Percentiles rank a stretch among this genome's conserved stretches.
phyloP scores from a whole-genome alignment of 2,329 filamentous ascomycete species.

The Botrytis fabae region DNA sequence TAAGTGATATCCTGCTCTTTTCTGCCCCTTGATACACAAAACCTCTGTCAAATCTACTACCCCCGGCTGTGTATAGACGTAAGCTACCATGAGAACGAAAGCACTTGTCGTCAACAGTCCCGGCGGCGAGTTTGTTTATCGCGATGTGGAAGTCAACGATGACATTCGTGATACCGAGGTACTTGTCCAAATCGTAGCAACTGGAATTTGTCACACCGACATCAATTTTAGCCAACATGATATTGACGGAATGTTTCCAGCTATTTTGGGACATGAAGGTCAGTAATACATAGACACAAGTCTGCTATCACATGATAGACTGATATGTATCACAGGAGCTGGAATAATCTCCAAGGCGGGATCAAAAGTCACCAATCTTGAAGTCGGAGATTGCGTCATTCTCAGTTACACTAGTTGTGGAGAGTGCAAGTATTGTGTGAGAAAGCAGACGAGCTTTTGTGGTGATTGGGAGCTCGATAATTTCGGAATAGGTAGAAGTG shows the following conservation, averaged over 20 bases:
- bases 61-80: background rate
- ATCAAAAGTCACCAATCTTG: conserved; percentile 23
- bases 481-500: conserved; percentile 30
- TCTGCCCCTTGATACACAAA: background rate
- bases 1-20: background rate
- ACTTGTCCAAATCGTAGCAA: conserved; percentile 43
- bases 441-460: conserved; percentile 39
- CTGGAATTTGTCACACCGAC: conserved; percentile 40
- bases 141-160: conserved; percentile 25
- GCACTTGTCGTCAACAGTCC: conserved; percentile 15
- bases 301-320: background rate
- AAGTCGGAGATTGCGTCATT: conserved; percentile 38
- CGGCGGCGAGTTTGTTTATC: conserved; percentile 15
- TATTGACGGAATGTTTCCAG: conserved; percentile 34
- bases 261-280: conserved; percentile 40
- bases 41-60: background rate
- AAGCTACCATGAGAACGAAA: conserved; percentile 12
- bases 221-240: conserved; percentile 29
- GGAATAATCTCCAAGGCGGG: conserved; percentile 30
- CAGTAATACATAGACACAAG: background rate
- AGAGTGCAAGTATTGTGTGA: conserved; percentile 39
- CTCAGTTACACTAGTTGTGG: conserved; percentile 43
- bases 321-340: conserved; percentile 25
- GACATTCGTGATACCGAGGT: conserved; percentile 37
- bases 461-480: conserved; percentile 32